Conservation (phyloP, 371 early-diverging fungal species). For the Mortierella sp. region DNA sequence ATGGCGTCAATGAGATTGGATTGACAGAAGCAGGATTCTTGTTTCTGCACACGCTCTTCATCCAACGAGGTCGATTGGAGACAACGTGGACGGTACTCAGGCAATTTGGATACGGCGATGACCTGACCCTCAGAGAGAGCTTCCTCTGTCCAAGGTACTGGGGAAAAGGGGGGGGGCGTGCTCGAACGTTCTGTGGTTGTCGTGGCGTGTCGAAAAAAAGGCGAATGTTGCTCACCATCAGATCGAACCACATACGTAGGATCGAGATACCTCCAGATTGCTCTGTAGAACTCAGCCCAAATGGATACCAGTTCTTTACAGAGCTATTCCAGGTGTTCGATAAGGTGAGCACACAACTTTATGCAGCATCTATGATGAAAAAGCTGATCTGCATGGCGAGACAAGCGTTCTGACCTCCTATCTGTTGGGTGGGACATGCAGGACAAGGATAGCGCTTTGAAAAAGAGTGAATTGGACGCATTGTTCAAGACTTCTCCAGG, state of each 20-base stretch:
- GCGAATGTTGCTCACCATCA: too few species aligned
- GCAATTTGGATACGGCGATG: conserved; percentile 95
- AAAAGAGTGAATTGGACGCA: conserved; percentile 82
- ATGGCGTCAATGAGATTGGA: conserved; percentile 86
- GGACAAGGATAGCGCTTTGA: conserved; percentile 96
- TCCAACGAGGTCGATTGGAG: conserved; percentile 95
- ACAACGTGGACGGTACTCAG: conserved; percentile 98
- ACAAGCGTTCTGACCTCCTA: not conserved
- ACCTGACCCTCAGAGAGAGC: conserved; percentile 88
- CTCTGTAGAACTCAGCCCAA: conserved; percentile 92
- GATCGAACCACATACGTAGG: conserved; percentile 56
- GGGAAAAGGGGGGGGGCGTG: too few species aligned
- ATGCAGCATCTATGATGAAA: too few species aligned
- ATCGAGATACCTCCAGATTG: conserved; percentile 90
- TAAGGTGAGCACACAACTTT: conserved; percentile 65
- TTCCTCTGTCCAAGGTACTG: conserved; percentile 82
- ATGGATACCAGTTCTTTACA: conserved; percentile 95
- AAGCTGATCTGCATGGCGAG: too few species aligned
- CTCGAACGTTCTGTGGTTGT: too few species aligned
- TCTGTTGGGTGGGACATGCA: conserved; percentile 22
- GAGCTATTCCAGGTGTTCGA: conserved; percentile 94
- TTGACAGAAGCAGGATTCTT: conserved; percentile 91
- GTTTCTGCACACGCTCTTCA: conserved; percentile 92
- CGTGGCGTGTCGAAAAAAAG: too few species aligned
- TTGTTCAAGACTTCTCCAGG: conserved; percentile 91